Evolutionary conservation across 257 asterid genomes (phyloP), one percentile per base, ranked within the genome.

Genomic region (Galeopsis tetrahit): DNA sequence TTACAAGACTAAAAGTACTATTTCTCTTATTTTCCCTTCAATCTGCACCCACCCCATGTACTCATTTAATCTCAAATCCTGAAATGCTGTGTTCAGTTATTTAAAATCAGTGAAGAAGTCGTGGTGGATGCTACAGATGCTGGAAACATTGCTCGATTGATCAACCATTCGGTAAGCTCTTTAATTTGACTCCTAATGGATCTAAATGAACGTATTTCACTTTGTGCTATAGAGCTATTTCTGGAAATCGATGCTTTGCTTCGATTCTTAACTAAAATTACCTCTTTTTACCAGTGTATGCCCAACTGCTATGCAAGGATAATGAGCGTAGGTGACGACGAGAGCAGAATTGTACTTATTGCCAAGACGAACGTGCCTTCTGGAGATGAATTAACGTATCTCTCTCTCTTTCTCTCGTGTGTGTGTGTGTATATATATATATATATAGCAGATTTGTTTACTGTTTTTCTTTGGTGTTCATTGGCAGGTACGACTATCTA

Each of bases 221-320:
- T n/a, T 49, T 49, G 28, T 49, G n/a, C 56, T 49, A 49, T 4
- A 49, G 56, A 49, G 1, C 9, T n/a, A 49, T 49, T 49, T n/a
- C 56, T 55, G 28, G 42, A 32, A 66, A 38, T 40, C 7, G 44
- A 73, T 31, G 56, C 42, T 55, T 32, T 8, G n/a, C 10, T 49
- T n/a, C 6, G 21, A 40, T 10, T 53, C 13, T 17, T 62, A 52
- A 68, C 68, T 55, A 11, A 52, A 62, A 48, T 46, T 9, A 13
- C 66, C 65, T 62, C 55, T 3, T 68, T 10, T 43, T 57, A 38
- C 36, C 88, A 95, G 99, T 95, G 99, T 83, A 88, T 88, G 99
- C 99, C 97, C 63, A 95, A 92, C 81, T 95, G 98, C 84, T 95
- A 95, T 61, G 98, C 99, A 8, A 88, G 99, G 87, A 95, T 95